Base-by-base conservation (phyloP, 805 yeast genomes). In the Ogataea salicorniae region DNA sequence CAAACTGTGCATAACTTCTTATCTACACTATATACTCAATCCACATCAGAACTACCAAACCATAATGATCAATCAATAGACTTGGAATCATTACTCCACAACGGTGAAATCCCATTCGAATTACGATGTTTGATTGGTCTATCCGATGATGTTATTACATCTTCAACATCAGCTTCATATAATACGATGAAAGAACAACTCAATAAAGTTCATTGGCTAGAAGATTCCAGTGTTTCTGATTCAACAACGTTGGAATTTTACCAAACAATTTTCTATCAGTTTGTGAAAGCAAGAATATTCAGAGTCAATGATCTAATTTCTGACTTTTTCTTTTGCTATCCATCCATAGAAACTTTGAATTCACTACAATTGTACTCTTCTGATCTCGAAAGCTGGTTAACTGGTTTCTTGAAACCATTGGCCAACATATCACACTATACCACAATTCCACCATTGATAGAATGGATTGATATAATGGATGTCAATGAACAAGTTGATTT, bases 391-490 rank as follows among this genome's bases (percentile, higher is more conserved):
- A 39, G 34, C 14, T 63, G 68, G 67, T 34, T 61, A 20, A 17
- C 31, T 6, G 55, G 55, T 6, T 54, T 58, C 36, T 60, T 58
- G 26, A 39, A 16, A 5, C 68, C 69, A 1, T 26, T 64, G 9
- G 41, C 52, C 3, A 34, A 20, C 15, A 42, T 63, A 17, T 41
- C 57, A 5, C 15, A 23, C 3, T 31, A 34, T 34, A 35, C 49
- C 2, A 26, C 47, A 17, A 34, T 52, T 2, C 57, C 61, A 3
- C 39, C 52, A 18, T 47, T 63, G 16, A 20, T 51, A 14, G 63
- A 61, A 14, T 58, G 63, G 48, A 55, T 56, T 11, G 43, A 43
- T 6, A 38, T 47, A 5, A 34, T 57, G 34, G 33, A 51, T 1
- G 16, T 50, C 13, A 41, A 34, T 6, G 68, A 63, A 2, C 56